Conservation (phyloP, 495 filamentous ascomycete genomes). For the Collariella sp. region DNA sequence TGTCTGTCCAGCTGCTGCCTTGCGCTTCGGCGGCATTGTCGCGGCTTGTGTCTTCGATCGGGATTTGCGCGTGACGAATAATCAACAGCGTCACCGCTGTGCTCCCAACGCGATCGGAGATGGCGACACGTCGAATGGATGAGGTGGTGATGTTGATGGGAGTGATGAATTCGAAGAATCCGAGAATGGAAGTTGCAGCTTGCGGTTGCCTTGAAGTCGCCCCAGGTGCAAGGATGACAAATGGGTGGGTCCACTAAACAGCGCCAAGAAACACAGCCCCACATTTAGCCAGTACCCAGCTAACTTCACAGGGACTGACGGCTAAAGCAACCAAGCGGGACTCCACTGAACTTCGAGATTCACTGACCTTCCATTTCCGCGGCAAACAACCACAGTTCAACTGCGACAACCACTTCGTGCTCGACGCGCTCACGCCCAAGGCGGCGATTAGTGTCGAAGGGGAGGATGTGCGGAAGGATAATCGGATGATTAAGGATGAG, state of each 20-base stretch:
- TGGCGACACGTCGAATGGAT: neutral
- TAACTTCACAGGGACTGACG: neutral
- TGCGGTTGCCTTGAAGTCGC: neutral
- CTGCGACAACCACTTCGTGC: slow-evolving; percentile 95
- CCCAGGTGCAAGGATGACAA: neutral
- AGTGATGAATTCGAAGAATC: neutral
- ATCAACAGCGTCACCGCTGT: too few species aligned
- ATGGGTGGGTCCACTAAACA: neutral
- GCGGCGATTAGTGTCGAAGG: slow-evolving; percentile 75
- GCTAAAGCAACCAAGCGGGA: neutral
- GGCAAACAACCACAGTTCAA: slow-evolving; percentile 98
- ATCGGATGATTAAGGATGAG: slow-evolving; percentile 90
- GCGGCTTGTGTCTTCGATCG: slow-evolving; percentile 4
- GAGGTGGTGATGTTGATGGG: neutral
- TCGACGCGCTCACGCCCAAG: slow-evolving; percentile 79
- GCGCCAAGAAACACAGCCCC: neutral
- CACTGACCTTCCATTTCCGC: slow-evolving; percentile 34
- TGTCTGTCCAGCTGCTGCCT: slow-evolving; percentile 51
- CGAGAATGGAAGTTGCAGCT: neutral
- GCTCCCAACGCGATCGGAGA: neutral
- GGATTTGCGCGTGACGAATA: neutral
- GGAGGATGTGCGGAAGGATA: slow-evolving; percentile 76
- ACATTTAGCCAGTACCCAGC: neutral
- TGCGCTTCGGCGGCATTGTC: slow-evolving; percentile 70
- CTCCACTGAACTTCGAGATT: neutral